Base-by-base conservation (phyloP, 2,329 filamentous ascomycete genomes). In the Talaromyces islandicus region DNA sequence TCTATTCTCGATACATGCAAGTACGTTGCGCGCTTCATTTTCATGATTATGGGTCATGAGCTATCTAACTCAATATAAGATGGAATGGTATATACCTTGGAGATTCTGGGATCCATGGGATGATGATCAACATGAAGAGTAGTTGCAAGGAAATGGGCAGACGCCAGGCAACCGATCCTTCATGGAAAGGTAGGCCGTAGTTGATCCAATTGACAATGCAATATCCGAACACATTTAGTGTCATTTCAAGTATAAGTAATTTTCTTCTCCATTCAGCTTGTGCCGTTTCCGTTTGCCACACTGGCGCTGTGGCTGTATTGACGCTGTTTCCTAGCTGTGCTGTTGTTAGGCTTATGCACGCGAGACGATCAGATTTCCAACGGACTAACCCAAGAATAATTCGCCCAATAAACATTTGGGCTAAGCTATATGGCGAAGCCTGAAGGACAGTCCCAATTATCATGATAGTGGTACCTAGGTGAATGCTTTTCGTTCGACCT, bases 321-420 rank as follows among this genome's bases (percentile, higher is more conserved):
- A 83, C 73, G 12, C 80, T 80, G 61, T 82, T 82, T 1, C 80
- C 80, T n/a, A n/a, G n/a, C n/a, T n/a, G n/a, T n/a, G n/a, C n/a
- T n/a, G n/a, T n/a, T n/a, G n/a, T n/a, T n/a, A n/a, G n/a, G n/a
- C n/a, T n/a, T n/a, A n/a, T n/a, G n/a, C n/a, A n/a, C n/a, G n/a
- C n/a, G n/a, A n/a, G n/a, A n/a, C n/a, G n/a, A n/a, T n/a, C n/a
- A n/a, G n/a, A n/a, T n/a, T n/a, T n/a, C n/a, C n/a, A n/a, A n/a
- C n/a, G 30, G 17, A 27, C 50, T 52, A 17, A 30, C 50, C 50
- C 50, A n/a, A 84, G 41, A 58, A 73, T 57, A 17, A 82, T 76
- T 10, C 80, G 72, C 6, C 80, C 80, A 21, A 80, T 76, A 51
- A 83, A 78, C 77, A 83, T 81, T 60, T 80, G 73, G 4, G 78